phyloP scores from a whole-genome alignment of 257 asterid genomes.

The Catharanthus roseus region DNA sequence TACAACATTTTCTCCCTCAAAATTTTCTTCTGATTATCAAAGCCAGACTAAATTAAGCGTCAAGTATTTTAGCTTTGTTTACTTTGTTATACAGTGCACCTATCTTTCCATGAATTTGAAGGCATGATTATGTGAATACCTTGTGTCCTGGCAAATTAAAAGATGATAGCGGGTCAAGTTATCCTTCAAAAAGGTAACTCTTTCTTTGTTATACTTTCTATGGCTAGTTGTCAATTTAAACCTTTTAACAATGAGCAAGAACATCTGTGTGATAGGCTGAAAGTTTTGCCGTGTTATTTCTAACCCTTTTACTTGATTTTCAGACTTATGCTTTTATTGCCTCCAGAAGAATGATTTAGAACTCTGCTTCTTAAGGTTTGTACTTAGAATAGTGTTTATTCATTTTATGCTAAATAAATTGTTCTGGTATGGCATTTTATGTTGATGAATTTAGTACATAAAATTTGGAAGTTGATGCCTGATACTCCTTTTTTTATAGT shows the following conservation, averaged over 20 bases:
- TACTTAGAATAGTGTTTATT: neutral
- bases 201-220: neutral
- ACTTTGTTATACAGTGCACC: neutral
- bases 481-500: neutral
- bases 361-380: slow-evolving; percentile 65
- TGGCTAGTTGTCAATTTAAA: slow-evolving; percentile 5
- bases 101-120: slow-evolving; percentile 27
- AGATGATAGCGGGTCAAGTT: slow-evolving; percentile 30
- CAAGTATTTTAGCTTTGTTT: neutral
- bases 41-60: neutral
- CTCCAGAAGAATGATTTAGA: slow-evolving; percentile 63
- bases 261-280: neutral
- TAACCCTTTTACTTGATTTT: slow-evolving; percentile 23
- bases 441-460: neutral
- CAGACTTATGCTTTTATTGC: slow-evolving; percentile 57
- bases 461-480: neutral
- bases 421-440: neutral
- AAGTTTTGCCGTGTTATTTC: neutral
- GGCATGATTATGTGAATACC: slow-evolving; percentile 65
- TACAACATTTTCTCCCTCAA: slow-evolving; percentile 8
- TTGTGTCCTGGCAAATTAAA: slow-evolving; percentile 55
- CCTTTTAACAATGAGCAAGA: neutral
- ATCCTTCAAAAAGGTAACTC: slow-evolving; percentile 54
- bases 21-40: neutral
- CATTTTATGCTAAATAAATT: neutral